Conservation (phyloP, 1,284 basidiomycete species). For the Dichomitus squalens region DNA sequence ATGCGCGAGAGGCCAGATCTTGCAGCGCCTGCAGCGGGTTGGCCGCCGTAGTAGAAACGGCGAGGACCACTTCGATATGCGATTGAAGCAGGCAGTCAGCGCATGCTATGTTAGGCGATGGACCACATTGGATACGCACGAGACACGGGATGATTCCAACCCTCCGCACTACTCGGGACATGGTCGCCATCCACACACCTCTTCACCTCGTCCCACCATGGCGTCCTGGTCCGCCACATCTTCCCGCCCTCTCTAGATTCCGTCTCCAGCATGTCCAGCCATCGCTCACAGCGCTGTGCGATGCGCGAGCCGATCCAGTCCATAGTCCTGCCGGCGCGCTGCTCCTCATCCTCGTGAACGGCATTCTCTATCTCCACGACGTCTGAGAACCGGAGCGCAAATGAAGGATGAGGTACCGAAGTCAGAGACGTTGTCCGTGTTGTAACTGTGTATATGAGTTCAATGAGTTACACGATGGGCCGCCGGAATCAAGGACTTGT, state of each 20-base stretch:
- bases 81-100: not conserved
- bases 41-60: conserved; percentile 73
- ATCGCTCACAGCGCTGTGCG: conserved; percentile 56
- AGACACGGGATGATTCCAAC: conserved; percentile 83
- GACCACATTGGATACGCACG: conserved; percentile 46
- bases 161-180: conserved; percentile 67
- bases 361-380: conserved; percentile 67
- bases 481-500: not conserved
- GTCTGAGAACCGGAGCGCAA: conserved; percentile 76
- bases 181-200: conserved; percentile 76
- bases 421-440: conserved; percentile 73
- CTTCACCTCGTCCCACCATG: conserved; percentile 84
- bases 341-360: conserved; percentile 74
- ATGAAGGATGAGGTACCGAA: conserved; percentile 69
- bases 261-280: conserved; percentile 55
- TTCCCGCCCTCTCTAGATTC: conserved; percentile 25
- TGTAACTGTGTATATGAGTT: conserved; percentile 51
- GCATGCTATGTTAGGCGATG: not conserved
- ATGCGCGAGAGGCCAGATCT: conserved; percentile 60
- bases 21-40: conserved; percentile 80
- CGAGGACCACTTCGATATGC: conserved; percentile 61
- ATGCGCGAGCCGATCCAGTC: conserved; percentile 82
- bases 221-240: conserved; percentile 46
- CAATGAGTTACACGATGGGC: not conserved
- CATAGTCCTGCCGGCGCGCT: conserved; percentile 71